Conservation (phyloP, 2,329 filamentous ascomycete species). For the Aspergillus sp. region DNA sequence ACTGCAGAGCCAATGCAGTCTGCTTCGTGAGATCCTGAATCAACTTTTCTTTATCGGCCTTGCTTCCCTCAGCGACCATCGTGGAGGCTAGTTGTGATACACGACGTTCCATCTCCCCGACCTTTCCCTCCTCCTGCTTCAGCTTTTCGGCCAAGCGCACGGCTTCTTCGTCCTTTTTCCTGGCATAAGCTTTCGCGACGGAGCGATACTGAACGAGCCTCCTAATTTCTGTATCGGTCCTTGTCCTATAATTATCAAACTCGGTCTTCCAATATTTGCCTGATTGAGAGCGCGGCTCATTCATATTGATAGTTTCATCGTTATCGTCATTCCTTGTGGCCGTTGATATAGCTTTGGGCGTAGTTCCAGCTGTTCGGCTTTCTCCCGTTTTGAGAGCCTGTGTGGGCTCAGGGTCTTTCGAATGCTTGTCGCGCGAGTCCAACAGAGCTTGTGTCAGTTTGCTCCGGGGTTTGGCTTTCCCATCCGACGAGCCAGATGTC, state of each 20-base stretch:
- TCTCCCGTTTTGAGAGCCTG: constrained; percentile 7
- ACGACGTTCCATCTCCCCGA: constrained; percentile 37
- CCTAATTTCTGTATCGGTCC: constrained; percentile 52
- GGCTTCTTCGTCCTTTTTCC: constrained; percentile 51
- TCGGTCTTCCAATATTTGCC: constrained; percentile 56
- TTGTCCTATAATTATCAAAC: constrained; percentile 50
- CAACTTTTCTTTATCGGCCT: constrained; percentile 32
- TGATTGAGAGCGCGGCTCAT: constrained; percentile 49
- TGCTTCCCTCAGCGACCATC: constrained; percentile 25
- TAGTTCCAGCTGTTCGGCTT: constrained; percentile 8
- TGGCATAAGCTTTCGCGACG: constrained; percentile 51
- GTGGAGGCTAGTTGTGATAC: constrained; percentile 36
- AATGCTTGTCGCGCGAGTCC: constrained; percentile 31
- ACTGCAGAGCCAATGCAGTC: constrained; percentile 37
- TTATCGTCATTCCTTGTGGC: constrained; percentile 23
- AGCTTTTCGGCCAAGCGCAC: constrained; percentile 46
- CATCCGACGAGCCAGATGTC: constrained; percentile 26
- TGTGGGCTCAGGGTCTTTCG: constrained; percentile 16
- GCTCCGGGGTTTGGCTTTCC: constrained; percentile 25
- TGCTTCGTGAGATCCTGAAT: constrained; percentile 37
- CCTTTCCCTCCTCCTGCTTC: constrained; percentile 41
- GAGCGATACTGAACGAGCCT: constrained; percentile 54
- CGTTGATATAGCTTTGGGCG: constrained; percentile 2
- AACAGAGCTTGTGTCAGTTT: constrained; percentile 35
- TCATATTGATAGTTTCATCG: constrained; percentile 47